Evolutionary conservation across 164 flowering plant species (phyloP).

Genomic region (Magnolia officinalis): DNA sequence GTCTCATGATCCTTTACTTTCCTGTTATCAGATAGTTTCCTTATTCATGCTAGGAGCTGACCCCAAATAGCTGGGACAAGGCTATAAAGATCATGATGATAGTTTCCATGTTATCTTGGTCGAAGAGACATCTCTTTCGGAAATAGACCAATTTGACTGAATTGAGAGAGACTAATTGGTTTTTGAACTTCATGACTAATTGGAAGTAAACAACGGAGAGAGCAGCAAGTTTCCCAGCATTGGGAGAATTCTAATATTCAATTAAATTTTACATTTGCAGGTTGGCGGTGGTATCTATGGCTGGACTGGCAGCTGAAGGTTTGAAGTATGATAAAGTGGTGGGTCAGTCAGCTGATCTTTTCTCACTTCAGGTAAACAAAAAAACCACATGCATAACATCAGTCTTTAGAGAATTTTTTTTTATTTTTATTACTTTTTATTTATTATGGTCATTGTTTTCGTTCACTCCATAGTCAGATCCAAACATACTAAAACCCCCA

Average conservation of each 20-base stretch:
- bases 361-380: slow-evolving; percentile 77
- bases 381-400: not conserved
- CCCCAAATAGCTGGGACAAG: too few relatives aligned
- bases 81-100: too few relatives aligned
- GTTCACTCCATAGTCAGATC: not conserved
- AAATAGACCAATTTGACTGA: not conserved
- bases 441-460: not conserved
- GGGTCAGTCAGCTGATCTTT: slow-evolving; percentile 97
- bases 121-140: too few relatives aligned
- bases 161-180: not conserved
- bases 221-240: not conserved
- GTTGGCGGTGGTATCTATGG: slow-evolving; percentile 93
- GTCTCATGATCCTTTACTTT: too few relatives aligned
- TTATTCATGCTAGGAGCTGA: too few relatives aligned
- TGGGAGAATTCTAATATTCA: not conserved
- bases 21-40: too few relatives aligned
- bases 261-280: slow-evolving; percentile 26
- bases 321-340: slow-evolving; percentile 84
- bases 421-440: not conserved
- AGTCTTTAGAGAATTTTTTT: not conserved
- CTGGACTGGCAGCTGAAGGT: slow-evolving; percentile 97
- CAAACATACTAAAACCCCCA: not conserved
- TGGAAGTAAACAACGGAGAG: not conserved
- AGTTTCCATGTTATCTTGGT: not conserved
- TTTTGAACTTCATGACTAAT: not conserved